Percentiles rank a stretch among this genome's conserved stretches.
Conservation (phyloP, 1,139 yeast genomes). For the Torulaspora pretoriensis region DNA sequence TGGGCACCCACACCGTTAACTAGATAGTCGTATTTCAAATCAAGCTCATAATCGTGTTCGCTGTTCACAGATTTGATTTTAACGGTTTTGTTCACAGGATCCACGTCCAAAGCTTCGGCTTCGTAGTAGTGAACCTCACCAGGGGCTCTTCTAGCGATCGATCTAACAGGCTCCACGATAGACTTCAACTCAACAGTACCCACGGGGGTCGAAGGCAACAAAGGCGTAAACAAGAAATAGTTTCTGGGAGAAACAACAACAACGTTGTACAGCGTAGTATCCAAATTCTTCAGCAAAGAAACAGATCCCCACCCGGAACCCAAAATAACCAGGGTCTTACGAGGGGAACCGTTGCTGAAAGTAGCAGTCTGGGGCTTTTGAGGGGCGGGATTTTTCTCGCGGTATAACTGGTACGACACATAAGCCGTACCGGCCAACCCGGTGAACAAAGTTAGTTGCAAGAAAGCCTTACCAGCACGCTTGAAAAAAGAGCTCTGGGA, state of each 20-base stretch:
- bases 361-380: constrained; percentile 59
- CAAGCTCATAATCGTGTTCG: constrained; percentile 43
- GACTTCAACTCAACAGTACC: constrained; percentile 91
- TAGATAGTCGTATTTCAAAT: constrained; percentile 67
- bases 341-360: constrained; percentile 64
- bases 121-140: constrained; percentile 83
- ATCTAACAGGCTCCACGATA: constrained; percentile 79
- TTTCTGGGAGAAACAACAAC: constrained; percentile 90
- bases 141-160: constrained; percentile 65
- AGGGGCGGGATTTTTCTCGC: constrained; percentile 56
- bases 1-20: constrained; percentile 91
- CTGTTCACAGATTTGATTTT: constrained; percentile 45
- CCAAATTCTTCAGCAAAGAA: constrained; percentile 75
- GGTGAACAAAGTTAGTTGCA: constrained; percentile 40
- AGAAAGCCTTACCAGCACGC: constrained; percentile 31
- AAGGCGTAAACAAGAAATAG: constrained; percentile 90
- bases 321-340: constrained; percentile 81
- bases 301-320: constrained; percentile 97
- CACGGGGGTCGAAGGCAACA: constrained; percentile 89
- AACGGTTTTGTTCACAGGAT: constrained; percentile 59
- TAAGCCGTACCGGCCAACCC: constrained; percentile 45
- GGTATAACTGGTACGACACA: constrained; percentile 53
- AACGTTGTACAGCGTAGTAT: constrained; percentile 81
- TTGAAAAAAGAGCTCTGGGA: constrained; percentile 30
- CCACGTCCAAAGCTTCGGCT: constrained; percentile 85